phyloP scores from a whole-genome alignment of 345 rosid genomes.

The Hypericum androsaemum region DNA sequence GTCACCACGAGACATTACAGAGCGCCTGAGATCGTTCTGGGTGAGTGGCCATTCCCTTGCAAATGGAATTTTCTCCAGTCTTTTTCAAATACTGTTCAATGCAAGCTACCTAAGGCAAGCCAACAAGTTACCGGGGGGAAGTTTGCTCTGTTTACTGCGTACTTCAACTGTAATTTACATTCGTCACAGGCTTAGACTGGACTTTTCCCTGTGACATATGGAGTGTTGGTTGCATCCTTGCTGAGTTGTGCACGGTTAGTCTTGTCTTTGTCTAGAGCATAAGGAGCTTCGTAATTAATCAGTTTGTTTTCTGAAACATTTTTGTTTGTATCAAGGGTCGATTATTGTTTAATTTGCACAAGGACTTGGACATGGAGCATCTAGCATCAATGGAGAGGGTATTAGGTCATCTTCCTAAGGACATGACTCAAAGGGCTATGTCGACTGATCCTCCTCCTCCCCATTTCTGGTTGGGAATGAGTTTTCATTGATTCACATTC shows the following conservation, averaged over 20 bases:
- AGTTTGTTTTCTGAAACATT: not conserved
- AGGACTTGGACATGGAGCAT: slow-evolving; percentile 16
- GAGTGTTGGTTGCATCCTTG: slow-evolving; percentile 21
- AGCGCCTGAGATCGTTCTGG: slow-evolving; percentile 23
- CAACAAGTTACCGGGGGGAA: too few species aligned
- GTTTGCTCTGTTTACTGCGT: too few species aligned
- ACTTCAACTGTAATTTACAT: too few species aligned
- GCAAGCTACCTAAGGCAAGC: too few species aligned
- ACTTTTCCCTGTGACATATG: slow-evolving; percentile 22
- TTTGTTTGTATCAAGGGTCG: slow-evolving; percentile 8
- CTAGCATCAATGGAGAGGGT: slow-evolving; percentile 26
- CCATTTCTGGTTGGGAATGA: too few species aligned
- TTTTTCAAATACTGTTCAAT: too few species aligned
- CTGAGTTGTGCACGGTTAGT: slow-evolving; percentile 16
- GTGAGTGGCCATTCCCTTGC: slow-evolving; percentile 20
- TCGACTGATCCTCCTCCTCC: too few species aligned
- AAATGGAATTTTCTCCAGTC: not conserved
- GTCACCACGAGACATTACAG: slow-evolving; percentile 24
- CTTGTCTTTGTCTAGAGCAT: not conserved
- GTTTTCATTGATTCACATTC: too few species aligned
- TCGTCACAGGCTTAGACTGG: slow-evolving; percentile 19
- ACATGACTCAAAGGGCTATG: slow-evolving; percentile 46
- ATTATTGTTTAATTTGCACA: slow-evolving; percentile 17
- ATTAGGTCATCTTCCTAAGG: slow-evolving; percentile 26
- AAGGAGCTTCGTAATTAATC: not conserved